Base-by-base conservation (phyloP, 306 rosid species). In the Luffa aegyptiaca region DNA sequence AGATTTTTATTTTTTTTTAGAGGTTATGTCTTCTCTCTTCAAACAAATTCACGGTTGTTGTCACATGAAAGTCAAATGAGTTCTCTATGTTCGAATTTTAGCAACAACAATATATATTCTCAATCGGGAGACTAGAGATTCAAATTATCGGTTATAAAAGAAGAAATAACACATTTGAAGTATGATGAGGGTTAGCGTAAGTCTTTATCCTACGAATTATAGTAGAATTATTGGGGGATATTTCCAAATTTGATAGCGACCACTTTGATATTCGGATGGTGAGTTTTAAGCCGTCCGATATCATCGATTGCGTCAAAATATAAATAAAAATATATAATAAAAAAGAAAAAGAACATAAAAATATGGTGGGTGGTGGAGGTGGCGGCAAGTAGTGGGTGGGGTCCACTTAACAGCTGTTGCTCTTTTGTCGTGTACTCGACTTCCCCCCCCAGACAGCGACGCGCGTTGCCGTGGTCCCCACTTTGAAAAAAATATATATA, bases 321-420 rank as follows among this genome's bases (percentile, higher is more conserved):
- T 66, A 4, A 8, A 68, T 68, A 68, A 68, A 68, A 18, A 7
- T 36, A 16, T 7, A 9, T 1, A 44, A 8, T 6, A 71, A 20
- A 49, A 6, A n/a, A n/a, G n/a, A n/a, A n/a, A 0, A 5, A 33
- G 7, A 10, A 41, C 6, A 75, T 17, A 37, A 35, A 39, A 57
- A 41, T 5, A 39, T 0, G 80, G 65, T 8, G 80, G 66, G 56
- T 77, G 80, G 70, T 59, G 70, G 51, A 21, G 69, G 71, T 46
- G 70, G 70, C 66, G 80, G 80, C 70, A 77, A 77, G 5, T 20
- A 42, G 80, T 62, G 78, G 16, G 80, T 4, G 71, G 80, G 80
- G 26, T 13, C 57, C 57, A 77, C 71, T 16, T 57, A 3, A 57
- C 57, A 57, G 53, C 70, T 77, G 71, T 77, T 37, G 44, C 80